These are phyloP conservation scores for Boletus sp. DNA, from an alignment of 768 basidiomycete species.

Conservation along the genomic window DNA sequence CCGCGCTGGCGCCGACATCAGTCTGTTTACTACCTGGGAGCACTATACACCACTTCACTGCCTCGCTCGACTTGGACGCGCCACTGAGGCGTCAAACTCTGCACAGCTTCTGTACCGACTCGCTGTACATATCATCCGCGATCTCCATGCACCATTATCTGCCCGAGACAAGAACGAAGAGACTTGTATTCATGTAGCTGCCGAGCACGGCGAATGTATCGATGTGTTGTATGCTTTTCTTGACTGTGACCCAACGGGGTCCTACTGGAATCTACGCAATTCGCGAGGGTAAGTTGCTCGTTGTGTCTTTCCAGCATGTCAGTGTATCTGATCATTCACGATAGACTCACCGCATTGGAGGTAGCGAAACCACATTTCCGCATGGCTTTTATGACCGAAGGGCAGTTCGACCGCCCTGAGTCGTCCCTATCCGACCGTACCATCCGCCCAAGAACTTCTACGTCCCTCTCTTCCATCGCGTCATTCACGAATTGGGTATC, in stretches of 20 bases:
- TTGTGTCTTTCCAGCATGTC: background rate
- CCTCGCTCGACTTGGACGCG: conserved; percentile 45
- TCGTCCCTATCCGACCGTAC: conserved; percentile 58
- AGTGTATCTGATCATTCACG: background rate
- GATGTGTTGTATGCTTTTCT: conserved; percentile 63
- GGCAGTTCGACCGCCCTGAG: conserved; percentile 44
- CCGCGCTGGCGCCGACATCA: conserved; percentile 72
- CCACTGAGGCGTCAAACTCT: conserved; percentile 35
- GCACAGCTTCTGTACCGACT: conserved; percentile 51
- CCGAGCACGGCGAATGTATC: conserved; percentile 66
- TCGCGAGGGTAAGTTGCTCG: conserved; percentile 58
- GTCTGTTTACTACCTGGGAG: conserved; percentile 63
- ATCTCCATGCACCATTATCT: conserved; percentile 66
- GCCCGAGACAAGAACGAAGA: conserved; percentile 67
- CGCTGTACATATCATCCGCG: conserved; percentile 63
- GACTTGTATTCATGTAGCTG: conserved; percentile 79
- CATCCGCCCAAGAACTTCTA: conserved; percentile 41
- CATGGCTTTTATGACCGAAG: conserved; percentile 55
- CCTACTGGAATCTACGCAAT: conserved; percentile 61
- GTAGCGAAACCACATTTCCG: conserved; percentile 68
- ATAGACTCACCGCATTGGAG: conserved; percentile 57
- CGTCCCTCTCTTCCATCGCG: conserved; percentile 49
- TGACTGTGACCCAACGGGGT: conserved; percentile 57
- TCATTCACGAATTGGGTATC: conserved; percentile 40
- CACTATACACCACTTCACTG: conserved; percentile 70